Evolutionary conservation across 2,329 filamentous ascomycete species (phyloP), one percentile per base, ranked within the genome.

Genomic region (Juglanconis juglandina): DNA sequence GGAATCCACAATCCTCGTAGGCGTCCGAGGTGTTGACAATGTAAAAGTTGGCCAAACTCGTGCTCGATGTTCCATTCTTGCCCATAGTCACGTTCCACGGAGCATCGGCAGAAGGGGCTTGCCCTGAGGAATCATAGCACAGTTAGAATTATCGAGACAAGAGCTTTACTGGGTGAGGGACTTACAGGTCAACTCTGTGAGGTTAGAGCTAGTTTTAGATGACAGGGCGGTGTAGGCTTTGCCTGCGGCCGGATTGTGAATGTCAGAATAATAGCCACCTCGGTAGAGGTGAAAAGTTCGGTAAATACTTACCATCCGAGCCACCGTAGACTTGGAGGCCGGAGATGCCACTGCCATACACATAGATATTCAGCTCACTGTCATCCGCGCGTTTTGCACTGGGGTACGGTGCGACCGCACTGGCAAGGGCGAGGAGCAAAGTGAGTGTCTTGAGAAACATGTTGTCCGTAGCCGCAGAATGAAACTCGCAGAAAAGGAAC

Each of bases 291-390:
- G 9, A 8, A n/a, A 3, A 9, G 6, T 34, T 4, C n/a, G 9
- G 10, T 7, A 3, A 7, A 32, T 1, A 46, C 60, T 14, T 47
- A 62, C 60, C 60, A 33, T 62, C 13, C 1, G 13, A 10, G 11
- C 56, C 60, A 8, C 44, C 50, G 33, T 30, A 59, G 7, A 62
- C 30, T 33, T 54, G 35, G 6, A 62, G 35, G 4, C 60, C 60
- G 10, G 60, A 54, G 17, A 62, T 62, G 34, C 60, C 60, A 17
- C 32, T 55, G 33, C 60, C 60, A 32, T 62, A 62, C 11, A 56
- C 60, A 35, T 62, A 62, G 13, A 62, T 3, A 5, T 55, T 55
- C 17, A 58, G 47, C n/a, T 55, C 53, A 13, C 6, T 6, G 24
- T 33, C 30, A 14, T 52, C 41, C n/a, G 57, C 56, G 11, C 56